phyloP scores from a whole-genome alignment of 108 stramenopile species.

The Nitzschia sp. region DNA sequence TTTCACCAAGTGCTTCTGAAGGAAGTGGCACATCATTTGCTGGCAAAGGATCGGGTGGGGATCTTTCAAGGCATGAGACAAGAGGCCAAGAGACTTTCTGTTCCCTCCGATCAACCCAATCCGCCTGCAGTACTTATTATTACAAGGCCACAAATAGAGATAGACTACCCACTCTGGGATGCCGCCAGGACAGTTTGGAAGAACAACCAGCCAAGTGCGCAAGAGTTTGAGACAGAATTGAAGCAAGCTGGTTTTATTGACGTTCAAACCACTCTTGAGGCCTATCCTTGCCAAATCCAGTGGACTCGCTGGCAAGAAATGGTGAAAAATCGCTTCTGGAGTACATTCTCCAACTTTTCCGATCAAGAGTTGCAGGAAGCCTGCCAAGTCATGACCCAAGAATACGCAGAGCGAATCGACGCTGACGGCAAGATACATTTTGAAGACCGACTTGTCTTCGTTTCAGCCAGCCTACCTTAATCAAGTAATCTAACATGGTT shows the following conservation, averaged over 20 bases:
- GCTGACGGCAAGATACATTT: slow-evolving; percentile 52
- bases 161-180: slow-evolving; percentile 73
- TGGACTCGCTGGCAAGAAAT: slow-evolving; percentile 49
- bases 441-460: slow-evolving; percentile 67
- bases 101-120: background rate
- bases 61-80: slow-evolving; percentile 48
- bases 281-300: slow-evolving; percentile 45
- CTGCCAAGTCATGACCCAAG: slow-evolving; percentile 34
- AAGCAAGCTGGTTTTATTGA: slow-evolving; percentile 50
- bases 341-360: slow-evolving; percentile 66
- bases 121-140: slow-evolving; percentile 49
- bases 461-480: slow-evolving; percentile 37
- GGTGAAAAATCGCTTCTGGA: slow-evolving; percentile 63
- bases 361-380: slow-evolving; percentile 54
- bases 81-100: slow-evolving; percentile 15
- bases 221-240: slow-evolving; percentile 41
- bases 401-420: slow-evolving; percentile 28
- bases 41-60: slow-evolving; percentile 30
- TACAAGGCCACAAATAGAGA: slow-evolving; percentile 59
- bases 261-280: slow-evolving; percentile 34
- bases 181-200: slow-evolving; percentile 61
- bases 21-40: slow-evolving; percentile 60
- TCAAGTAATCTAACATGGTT: too few species aligned
- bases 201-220: slow-evolving; percentile 49
- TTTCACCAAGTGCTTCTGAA: slow-evolving; percentile 57